Evolutionary conservation across 768 basidiomycete genomes (phyloP).

Genomic region (Pilatotrama ljubarskyi): DNA sequence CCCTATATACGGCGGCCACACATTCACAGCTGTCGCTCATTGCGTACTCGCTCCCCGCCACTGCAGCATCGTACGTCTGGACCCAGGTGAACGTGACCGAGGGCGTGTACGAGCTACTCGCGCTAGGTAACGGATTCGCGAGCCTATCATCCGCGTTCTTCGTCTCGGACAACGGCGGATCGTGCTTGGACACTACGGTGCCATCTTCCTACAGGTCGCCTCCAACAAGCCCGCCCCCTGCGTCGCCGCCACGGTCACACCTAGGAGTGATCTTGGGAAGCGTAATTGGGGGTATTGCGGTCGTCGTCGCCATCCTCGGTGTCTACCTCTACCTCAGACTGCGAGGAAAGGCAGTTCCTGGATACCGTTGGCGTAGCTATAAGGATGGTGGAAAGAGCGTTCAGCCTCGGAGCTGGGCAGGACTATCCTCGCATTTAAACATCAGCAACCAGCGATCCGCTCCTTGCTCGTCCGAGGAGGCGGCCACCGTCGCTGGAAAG

Average conservation of each 20-base stretch:
- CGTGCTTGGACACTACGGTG: constrained; percentile 29
- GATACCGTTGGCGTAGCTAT: constrained; percentile 13
- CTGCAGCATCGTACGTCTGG: constrained; percentile 40
- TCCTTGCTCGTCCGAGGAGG: background rate
- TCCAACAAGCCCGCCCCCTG: background rate
- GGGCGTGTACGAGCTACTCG: constrained; percentile 48
- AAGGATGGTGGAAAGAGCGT: background rate
- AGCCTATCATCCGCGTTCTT: constrained; percentile 35
- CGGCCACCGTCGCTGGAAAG: background rate
- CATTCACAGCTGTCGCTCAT: constrained; percentile 23
- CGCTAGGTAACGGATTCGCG: constrained; percentile 14
- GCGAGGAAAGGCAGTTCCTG: constrained; percentile 10
- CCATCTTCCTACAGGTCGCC: background rate
- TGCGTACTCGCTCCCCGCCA: constrained; percentile 31
- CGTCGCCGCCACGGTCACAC: constrained; percentile 25
- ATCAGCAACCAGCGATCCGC: constrained; percentile 5
- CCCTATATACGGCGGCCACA: constrained; percentile 16
- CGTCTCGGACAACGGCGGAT: constrained; percentile 36
- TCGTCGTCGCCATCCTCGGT: constrained; percentile 38
- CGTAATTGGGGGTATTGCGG: constrained; percentile 47
- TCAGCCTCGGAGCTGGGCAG: constrained; percentile 12
- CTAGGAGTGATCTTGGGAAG: constrained; percentile 52
- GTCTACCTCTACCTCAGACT: constrained; percentile 30
- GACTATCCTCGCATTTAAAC: constrained; percentile 18
- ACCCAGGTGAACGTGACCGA: constrained; percentile 43